phyloP scores from a whole-genome alignment of 306 rosid species.

The Senna tora region DNA sequence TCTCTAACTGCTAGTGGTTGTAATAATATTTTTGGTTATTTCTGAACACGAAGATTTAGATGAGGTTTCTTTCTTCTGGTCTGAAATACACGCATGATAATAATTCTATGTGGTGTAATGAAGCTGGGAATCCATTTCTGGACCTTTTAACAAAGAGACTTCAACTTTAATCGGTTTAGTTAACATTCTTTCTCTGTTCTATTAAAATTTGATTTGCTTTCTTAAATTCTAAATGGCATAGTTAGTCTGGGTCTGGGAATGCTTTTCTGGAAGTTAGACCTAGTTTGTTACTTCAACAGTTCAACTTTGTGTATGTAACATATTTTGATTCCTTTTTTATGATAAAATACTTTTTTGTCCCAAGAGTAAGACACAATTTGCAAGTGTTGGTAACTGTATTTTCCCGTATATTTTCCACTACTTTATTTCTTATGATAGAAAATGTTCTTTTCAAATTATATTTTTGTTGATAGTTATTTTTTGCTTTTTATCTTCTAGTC shows the following conservation, averaged over 20 bases:
- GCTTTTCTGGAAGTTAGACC: conserved; percentile 13
- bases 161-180: conserved; percentile 22
- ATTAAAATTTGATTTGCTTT: neutral
- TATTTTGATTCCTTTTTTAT: neutral
- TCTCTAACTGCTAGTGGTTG: conserved; percentile 14
- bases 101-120: conserved; percentile 16
- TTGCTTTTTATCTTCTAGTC: conserved; percentile 51
- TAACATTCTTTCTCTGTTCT: conserved; percentile 7
- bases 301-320: neutral
- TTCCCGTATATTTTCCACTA: conserved; percentile 31
- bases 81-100: conserved; percentile 4
- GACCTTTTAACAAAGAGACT: conserved; percentile 4
- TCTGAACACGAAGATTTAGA: neutral
- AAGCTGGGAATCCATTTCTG: conserved; percentile 24
- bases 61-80: conserved; percentile 14
- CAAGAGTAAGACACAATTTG: conserved; percentile 8
- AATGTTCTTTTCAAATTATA: conserved; percentile 26
- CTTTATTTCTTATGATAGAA: conserved; percentile 21
- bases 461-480: conserved; percentile 5
- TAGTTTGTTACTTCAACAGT: neutral
- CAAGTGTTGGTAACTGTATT: conserved; percentile 1
- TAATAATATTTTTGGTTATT: conserved; percentile 8
- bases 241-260: neutral
- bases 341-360: conserved; percentile 1
- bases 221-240: conserved; percentile 4